These are phyloP conservation scores for Penicillium rolfsii DNA, from an alignment of 2,329 filamentous ascomycete species.

Conservation along the genomic window DNA sequence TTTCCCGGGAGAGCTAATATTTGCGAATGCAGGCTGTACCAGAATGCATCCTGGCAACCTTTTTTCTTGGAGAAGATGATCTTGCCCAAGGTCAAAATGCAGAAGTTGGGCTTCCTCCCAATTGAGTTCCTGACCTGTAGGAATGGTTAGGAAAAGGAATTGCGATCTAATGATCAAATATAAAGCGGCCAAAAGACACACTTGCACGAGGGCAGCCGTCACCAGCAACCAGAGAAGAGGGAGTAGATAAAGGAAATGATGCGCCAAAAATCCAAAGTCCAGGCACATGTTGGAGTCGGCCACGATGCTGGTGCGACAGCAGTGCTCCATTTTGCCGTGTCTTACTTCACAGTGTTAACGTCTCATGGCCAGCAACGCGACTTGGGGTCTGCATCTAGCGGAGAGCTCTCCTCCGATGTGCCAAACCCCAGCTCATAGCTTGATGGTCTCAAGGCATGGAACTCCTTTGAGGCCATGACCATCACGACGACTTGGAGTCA, in stretches of 20 bases:
- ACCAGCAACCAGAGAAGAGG: too few species aligned
- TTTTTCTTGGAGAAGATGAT: slow-evolving; percentile 14
- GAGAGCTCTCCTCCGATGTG: slow-evolving; percentile 1
- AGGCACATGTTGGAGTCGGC: background rate
- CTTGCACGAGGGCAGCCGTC: too few species aligned
- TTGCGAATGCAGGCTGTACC: slow-evolving; percentile 14
- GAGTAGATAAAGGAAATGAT: background rate
- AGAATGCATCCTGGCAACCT: slow-evolving; percentile 6
- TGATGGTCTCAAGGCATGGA: background rate
- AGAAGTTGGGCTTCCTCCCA: slow-evolving; percentile 10
- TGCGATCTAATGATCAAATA: too few species aligned
- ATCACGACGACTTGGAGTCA: background rate
- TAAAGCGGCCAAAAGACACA: too few species aligned
- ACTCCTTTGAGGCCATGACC: background rate
- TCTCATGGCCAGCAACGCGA: background rate
- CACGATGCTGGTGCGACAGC: slow-evolving; percentile 17
- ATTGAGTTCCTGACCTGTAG: background rate
- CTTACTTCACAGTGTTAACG: background rate
- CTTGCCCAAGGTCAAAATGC: slow-evolving; percentile 15
- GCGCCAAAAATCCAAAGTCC: background rate
- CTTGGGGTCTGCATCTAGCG: background rate
- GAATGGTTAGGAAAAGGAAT: too few species aligned
- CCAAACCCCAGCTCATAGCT: background rate
- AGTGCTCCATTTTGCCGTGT: slow-evolving; percentile 25
- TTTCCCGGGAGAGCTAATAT: slow-evolving; percentile 10